Percentiles rank a stretch among this genome's conserved stretches.
Evolutionary conservation across 495 filamentous ascomycete genomes (phyloP).

Genomic region (Penicillium pancosmium): DNA sequence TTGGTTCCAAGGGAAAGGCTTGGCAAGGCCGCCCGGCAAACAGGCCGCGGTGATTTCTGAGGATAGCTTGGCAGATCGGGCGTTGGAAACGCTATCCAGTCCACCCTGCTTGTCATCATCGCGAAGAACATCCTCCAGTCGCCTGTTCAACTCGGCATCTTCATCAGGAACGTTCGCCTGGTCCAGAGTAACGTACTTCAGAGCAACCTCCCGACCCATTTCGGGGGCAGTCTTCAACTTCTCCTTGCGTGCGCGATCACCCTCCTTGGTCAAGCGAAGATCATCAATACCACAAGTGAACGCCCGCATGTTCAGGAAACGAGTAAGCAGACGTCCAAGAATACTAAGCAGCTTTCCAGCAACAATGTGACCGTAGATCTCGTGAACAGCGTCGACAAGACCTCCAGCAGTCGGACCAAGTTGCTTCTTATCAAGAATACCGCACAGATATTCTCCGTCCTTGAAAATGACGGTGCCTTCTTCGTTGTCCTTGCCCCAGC

Average conservation of each 20-base stretch:
- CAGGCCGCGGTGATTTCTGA: conserved; percentile 76
- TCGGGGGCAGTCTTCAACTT: conserved; percentile 66
- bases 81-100: conserved; percentile 82
- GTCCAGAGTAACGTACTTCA: conserved; percentile 90
- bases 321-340: conserved; percentile 85
- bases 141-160: conserved; percentile 69
- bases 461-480: conserved; percentile 83
- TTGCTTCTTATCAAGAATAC: conserved; percentile 95
- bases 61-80: conserved; percentile 69
- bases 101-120: conserved; percentile 88
- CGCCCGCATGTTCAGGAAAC: conserved; percentile 87
- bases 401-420: conserved; percentile 86
- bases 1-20: conserved; percentile 94
- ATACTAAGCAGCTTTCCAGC: conserved; percentile 87
- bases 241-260: conserved; percentile 70
- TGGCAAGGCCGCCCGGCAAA: conserved; percentile 79
- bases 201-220: conserved; percentile 81
- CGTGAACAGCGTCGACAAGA: conserved; percentile 88
- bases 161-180: conserved; percentile 57
- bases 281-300: conserved; percentile 99
- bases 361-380: conserved; percentile 84
- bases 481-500: conserved; percentile 72
- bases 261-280: conserved; percentile 79
- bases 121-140: conserved; percentile 86
- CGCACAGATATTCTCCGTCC: conserved; percentile 82